Percentiles rank a stretch among this genome's conserved stretches.
Conservation (phyloP, 2,329 filamentous ascomycete species). For the Aspergillus felis region DNA sequence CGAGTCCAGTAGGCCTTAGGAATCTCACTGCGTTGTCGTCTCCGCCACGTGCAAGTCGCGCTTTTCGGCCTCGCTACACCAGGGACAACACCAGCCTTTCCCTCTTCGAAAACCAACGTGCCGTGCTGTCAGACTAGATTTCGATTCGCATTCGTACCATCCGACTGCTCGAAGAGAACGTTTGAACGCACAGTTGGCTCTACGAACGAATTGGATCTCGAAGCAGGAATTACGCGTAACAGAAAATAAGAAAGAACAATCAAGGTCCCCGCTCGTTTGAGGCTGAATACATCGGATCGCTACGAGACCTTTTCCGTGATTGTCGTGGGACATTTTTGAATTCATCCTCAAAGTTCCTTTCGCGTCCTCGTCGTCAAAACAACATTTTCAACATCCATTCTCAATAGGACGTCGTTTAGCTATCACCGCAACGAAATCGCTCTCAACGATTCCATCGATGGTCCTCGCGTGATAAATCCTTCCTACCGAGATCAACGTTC, state of each 20-base stretch:
- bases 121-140: constrained; percentile 1
- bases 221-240: constrained; percentile 1
- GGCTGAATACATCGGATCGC: neutral
- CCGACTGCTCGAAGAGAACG: constrained; percentile 3
- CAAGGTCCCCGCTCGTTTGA: neutral
- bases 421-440: constrained; percentile 5
- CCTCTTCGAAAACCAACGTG: constrained; percentile 3
- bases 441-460: constrained; percentile 17
- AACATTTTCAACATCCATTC: neutral
- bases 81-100: constrained; percentile 17
- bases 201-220: constrained; percentile 11
- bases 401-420: constrained; percentile 10
- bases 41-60: constrained; percentile 28
- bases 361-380: constrained; percentile 3
- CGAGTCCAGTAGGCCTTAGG: neutral
- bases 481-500: constrained; percentile 2
- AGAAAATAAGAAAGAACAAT: neutral
- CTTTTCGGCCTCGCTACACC: constrained; percentile 14
- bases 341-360: neutral
- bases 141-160: constrained; percentile 6
- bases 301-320: constrained; percentile 2
- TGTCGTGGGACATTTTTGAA: neutral
- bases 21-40: constrained; percentile 7
- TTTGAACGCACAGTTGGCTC: constrained; percentile 8
- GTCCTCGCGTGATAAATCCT: constrained; percentile 22